Evolutionary conservation across 306 rosid genomes (phyloP).

Genomic region (Canavalia ensiformis): DNA sequence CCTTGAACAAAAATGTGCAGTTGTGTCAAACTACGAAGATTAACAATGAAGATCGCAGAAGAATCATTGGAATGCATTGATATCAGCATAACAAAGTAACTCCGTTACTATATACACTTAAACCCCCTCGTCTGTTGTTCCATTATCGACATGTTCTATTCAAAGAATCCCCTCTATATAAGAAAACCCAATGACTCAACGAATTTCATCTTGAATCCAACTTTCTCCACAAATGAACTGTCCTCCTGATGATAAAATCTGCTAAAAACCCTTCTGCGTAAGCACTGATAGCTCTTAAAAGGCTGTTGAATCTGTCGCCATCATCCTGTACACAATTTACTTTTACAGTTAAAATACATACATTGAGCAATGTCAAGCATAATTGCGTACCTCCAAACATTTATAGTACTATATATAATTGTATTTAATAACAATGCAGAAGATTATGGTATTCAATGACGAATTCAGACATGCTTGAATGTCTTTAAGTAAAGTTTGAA

Average conservation of each 20-base stretch:
- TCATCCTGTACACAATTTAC: conserved; percentile 65
- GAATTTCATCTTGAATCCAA: conserved; percentile 52
- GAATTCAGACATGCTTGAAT: conserved; percentile 26
- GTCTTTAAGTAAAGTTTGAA: neutral
- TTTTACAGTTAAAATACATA: conserved; percentile 28
- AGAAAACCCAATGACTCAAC: conserved; percentile 24
- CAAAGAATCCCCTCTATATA: conserved; percentile 39
- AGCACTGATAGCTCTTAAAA: conserved; percentile 81
- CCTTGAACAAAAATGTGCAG: neutral
- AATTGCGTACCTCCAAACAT: neutral
- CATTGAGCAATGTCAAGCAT: neutral
- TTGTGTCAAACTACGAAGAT: conserved; percentile 13
- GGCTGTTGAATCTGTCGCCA: conserved; percentile 71
- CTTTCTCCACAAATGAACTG: conserved; percentile 60
- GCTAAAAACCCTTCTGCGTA: conserved; percentile 95
- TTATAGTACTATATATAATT: conserved; percentile 5
- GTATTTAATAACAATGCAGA: conserved; percentile 9
- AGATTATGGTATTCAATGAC: neutral
- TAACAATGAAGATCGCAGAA: neutral
- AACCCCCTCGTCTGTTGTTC: conserved; percentile 25
- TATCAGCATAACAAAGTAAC: conserved; percentile 21
- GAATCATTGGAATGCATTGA: conserved; percentile 13
- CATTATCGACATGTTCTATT: conserved; percentile 36
- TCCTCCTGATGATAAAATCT: conserved; percentile 79
- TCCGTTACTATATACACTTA: conserved; percentile 40